Base-by-base conservation (phyloP, 2,329 filamentous ascomycete species). In the Fusarium dlaminii region DNA sequence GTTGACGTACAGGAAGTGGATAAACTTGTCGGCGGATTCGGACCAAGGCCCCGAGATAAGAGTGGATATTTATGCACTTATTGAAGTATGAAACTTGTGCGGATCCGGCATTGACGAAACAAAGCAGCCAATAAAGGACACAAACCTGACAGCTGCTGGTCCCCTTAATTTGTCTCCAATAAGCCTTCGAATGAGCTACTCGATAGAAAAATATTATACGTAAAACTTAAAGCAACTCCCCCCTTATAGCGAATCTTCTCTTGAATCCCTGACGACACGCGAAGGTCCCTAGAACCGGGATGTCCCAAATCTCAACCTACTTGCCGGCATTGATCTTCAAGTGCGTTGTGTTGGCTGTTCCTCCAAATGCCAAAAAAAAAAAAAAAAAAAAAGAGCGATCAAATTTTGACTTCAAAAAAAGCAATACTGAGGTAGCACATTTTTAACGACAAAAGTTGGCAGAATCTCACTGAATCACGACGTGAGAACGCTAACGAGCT, bases 251-350 rank as follows among this genome's bases (percentile, higher is more conserved):
- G 29, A 45, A 48, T 62, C 54, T 39, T 29, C 54, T 40, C 29
- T 52, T 29, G 32, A 45, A 72, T 71, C 66, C 68, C 62, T 72
- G 63, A 58, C 46, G 42, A 75, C 75, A 73, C 75, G 73, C 75
- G 75, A 74, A 49, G 52, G 57, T 64, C 59, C 43, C 63, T 58
- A 70, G 18, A 73, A 72, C 68, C 57, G 49, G 73, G 64, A 66
- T 63, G 55, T 49, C 63, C 60, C 58, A 70, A 70, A 46, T 49
- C 46, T 70, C 60, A 63, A 63, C 61, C 54, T 61, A 36, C 34
- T 34, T 20, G 55, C 58, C 68, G 61, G 61, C 63, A 43, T n/a
- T 51, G 22, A 27, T 40, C 40, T 40, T 46, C 52, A 68, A 63
- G 36, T 40, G 43, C 48, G 56, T 46, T 34, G 17, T 37, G 46